These are phyloP conservation scores for Grosmannia clavigera DNA, from an alignment of 2,329 filamentous ascomycete genomes.

Conservation along the genomic window DNA sequence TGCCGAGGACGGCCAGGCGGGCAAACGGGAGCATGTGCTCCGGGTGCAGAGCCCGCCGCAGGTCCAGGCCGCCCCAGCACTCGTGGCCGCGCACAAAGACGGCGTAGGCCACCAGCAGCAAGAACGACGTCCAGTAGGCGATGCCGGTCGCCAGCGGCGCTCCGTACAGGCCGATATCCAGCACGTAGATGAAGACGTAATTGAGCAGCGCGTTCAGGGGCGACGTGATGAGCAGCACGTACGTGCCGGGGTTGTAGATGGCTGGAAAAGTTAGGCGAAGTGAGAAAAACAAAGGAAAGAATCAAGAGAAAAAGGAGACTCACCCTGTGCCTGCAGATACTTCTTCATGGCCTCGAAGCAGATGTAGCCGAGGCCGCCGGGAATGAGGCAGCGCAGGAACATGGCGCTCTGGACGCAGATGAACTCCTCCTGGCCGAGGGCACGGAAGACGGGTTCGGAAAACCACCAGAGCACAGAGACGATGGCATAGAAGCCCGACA, in stretches of 20 bases:
- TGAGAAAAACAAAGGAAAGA: background rate
- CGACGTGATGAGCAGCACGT: constrained; percentile 70
- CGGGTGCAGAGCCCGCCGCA: constrained; percentile 39
- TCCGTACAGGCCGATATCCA: constrained; percentile 60
- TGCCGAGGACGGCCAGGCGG: constrained; percentile 60
- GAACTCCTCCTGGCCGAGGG: constrained; percentile 65
- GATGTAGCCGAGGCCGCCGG: constrained; percentile 74
- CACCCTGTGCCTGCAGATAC: constrained; percentile 77
- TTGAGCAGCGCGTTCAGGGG: constrained; percentile 73
- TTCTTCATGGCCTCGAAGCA: constrained; percentile 84
- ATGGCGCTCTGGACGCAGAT: constrained; percentile 61
- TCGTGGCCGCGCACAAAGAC: constrained; percentile 57
- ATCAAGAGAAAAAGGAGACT: constrained; percentile 33
- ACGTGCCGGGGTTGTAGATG: constrained; percentile 72
- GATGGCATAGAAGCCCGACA: constrained; percentile 59
- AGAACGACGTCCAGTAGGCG: constrained; percentile 75
- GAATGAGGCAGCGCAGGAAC: constrained; percentile 63
- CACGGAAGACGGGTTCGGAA: constrained; percentile 61
- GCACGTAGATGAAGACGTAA: constrained; percentile 63
- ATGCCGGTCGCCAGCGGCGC: constrained; percentile 74
- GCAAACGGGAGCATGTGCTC: constrained; percentile 59
- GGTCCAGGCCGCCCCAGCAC: constrained; percentile 67
- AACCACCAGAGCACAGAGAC: constrained; percentile 63
- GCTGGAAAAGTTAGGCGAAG: background rate
- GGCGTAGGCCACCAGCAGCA: constrained; percentile 62